Evolutionary conservation across 176 grass and related monocot species (phyloP).

Genomic region (Typha latifolia): DNA sequence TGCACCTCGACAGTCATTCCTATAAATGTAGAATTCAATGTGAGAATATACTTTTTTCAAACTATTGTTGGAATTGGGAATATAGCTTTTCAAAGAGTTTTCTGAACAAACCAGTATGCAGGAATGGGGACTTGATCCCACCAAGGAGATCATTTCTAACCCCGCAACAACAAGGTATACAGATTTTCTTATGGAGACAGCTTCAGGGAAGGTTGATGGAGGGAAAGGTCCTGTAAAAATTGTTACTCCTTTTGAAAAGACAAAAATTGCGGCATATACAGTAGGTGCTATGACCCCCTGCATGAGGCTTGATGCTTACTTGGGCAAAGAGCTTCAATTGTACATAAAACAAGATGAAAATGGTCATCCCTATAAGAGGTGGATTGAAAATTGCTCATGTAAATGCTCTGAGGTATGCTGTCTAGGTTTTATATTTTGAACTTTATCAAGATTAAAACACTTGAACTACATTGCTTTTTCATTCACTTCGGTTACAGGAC

Average conservation of each 20-base stretch:
- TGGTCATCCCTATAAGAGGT: slow-evolving; percentile 77
- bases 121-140: slow-evolving; percentile 85
- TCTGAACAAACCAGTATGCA: slow-evolving; percentile 33
- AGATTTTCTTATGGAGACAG: slow-evolving; percentile 80
- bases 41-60: no score
- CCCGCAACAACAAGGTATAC: slow-evolving; percentile 72
- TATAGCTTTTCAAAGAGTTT: slow-evolving; percentile 11
- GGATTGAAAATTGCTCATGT: slow-evolving; percentile 64
- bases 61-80: neutral
- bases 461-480: neutral
- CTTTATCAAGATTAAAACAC: no score
- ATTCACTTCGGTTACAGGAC: slow-evolving; percentile 24
- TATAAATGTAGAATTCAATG: no score
- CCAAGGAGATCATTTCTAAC: slow-evolving; percentile 50
- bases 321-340: slow-evolving; percentile 58
- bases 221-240: slow-evolving; percentile 79
- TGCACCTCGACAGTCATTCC: no score
- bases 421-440: neutral
- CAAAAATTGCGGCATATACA: slow-evolving; percentile 91
- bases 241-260: slow-evolving; percentile 95
- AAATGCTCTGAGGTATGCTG: slow-evolving; percentile 66
- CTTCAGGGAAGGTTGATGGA: slow-evolving; percentile 77
- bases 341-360: slow-evolving; percentile 42
- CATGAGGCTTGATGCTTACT: slow-evolving; percentile 88
- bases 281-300: slow-evolving; percentile 87